Conservation (phyloP, 2,329 filamentous ascomycete species). For the Passalora sequoiae region DNA sequence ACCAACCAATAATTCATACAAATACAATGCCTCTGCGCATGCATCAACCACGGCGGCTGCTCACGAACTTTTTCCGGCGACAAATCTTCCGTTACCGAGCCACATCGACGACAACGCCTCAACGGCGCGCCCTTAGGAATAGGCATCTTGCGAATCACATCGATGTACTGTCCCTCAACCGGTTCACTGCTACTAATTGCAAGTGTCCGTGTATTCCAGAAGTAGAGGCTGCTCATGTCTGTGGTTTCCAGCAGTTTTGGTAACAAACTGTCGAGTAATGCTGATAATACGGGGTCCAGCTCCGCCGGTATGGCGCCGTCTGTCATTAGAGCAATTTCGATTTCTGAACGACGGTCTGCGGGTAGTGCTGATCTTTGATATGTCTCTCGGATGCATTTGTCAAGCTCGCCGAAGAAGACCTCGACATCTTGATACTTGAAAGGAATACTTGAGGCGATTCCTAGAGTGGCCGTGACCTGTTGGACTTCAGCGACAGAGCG, state of each 20-base stretch:
- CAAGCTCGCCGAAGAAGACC: conserved; percentile 53
- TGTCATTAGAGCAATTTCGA: conserved; percentile 52
- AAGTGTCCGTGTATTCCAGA: conserved; percentile 65
- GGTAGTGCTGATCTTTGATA: conserved; percentile 45
- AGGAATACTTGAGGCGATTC: conserved; percentile 44
- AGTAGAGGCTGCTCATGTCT: conserved; percentile 65
- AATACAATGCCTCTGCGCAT: conserved; percentile 30
- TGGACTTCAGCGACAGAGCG: conserved; percentile 50
- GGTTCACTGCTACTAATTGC: conserved; percentile 36
- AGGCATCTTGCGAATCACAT: conserved; percentile 52
- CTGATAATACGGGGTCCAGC: conserved; percentile 45
- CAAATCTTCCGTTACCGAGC: conserved; percentile 45
- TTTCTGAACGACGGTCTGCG: conserved; percentile 42
- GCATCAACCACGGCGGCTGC: conserved; percentile 28
- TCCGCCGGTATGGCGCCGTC: conserved; percentile 49
- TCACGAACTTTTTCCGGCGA: conserved; percentile 22
- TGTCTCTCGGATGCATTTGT: conserved; percentile 58
- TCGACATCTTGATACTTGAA: conserved; percentile 46
- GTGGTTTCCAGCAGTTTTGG: conserved; percentile 54
- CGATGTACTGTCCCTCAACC: conserved; percentile 43
- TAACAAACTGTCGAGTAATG: conserved; percentile 48
- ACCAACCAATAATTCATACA: conserved; percentile 30
- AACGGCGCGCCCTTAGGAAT: conserved; percentile 33
- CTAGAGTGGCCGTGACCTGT: conserved; percentile 52
- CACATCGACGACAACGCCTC: conserved; percentile 43